Evolutionary conservation across 805 yeast genomes (phyloP), one percentile per base, ranked within the genome.

Genomic region (Blastobotrys muscicola): DNA sequence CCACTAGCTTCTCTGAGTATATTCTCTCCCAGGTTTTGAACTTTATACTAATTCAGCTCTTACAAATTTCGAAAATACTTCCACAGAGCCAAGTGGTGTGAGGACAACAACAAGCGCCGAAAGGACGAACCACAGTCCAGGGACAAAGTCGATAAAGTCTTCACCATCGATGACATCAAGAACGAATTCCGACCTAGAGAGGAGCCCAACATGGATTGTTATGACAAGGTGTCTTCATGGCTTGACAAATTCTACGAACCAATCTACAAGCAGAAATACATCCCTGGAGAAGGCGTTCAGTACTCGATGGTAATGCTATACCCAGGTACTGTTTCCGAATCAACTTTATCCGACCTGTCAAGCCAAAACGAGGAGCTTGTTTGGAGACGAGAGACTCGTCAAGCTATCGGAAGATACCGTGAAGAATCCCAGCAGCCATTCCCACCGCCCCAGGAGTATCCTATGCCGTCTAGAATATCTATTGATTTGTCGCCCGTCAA

Each of bases 191-290:
- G 35, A 13, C 44, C 44, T n/a, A 29, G 44, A 11, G 35, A 42
- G 20, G 40, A 42, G 33, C 26, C 29, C 11, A 42, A 42, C 14
- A 42, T 42, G 44, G 40, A 35, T 10, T 42, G n/a, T 36, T 33
- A 42, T 12, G 32, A 42, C 12, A 42, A 42, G 14, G 44, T 42
- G n/a, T n/a, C 20, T 5, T 20, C 29, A 7, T 42, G 44, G 44
- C 39, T 42, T 5, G 40, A 42, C 30, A 36, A 42, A 9, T n/a
- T 35, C 14, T 13, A 15, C 9, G 39, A 15, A 11, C 43, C 43
- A 8, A 16, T 12, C 13, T 36, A 36, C 20, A 12, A 13, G 10
- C 12, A n/a, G 14, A 36, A 23, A 14, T 26, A 12, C 10, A 29
- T 20, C 16, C 20, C 20, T 4, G 39, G 39, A 13, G 39, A 36